Evolutionary conservation across 2,329 filamentous ascomycete species (phyloP).

Genomic region (Spiromastix sp.): DNA sequence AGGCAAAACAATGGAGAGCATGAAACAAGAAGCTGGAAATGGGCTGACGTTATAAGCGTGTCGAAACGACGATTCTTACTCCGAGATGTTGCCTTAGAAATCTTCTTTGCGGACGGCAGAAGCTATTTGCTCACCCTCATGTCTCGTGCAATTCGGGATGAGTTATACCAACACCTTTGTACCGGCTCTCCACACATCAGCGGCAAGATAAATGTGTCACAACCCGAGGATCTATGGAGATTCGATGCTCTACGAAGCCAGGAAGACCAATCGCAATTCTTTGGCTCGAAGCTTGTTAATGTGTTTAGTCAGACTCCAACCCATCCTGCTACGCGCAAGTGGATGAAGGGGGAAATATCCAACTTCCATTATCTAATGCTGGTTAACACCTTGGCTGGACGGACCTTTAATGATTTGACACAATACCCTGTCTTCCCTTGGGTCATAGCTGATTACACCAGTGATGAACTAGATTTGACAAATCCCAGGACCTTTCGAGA

Average conservation of each 20-base stretch:
- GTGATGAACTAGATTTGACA: slow-evolving; percentile 77
- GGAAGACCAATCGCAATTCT: slow-evolving; percentile 52
- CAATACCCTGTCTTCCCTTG: slow-evolving; percentile 98
- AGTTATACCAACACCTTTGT: slow-evolving; percentile 66
- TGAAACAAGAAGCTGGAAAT: slow-evolving; percentile 82
- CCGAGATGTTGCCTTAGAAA: slow-evolving; percentile 88
- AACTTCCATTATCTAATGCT: slow-evolving; percentile 99
- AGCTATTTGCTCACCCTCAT: slow-evolving; percentile 88
- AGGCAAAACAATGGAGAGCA: slow-evolving; percentile 53
- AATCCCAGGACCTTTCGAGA: slow-evolving; percentile 82
- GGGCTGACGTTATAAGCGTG: slow-evolving; percentile 87
- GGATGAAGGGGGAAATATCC: slow-evolving; percentile 89
- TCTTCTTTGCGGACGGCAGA: slow-evolving; percentile 93
- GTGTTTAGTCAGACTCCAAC: slow-evolving; percentile 78
- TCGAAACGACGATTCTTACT: slow-evolving; percentile 94
- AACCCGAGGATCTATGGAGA: slow-evolving; percentile 84
- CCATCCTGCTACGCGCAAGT: slow-evolving; percentile 77
- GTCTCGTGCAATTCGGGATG: slow-evolving; percentile 62
- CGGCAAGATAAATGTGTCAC: slow-evolving; percentile 56
- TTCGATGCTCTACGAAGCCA: slow-evolving; percentile 70
- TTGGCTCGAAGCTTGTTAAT: slow-evolving; percentile 83
- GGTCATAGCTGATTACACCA: slow-evolving; percentile 92
- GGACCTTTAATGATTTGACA: slow-evolving; percentile 95
- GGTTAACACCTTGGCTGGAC: slow-evolving; percentile 91
- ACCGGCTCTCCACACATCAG: slow-evolving; percentile 71